Base-by-base conservation (phyloP, 1,284 basidiomycete species). In the Peniophora sp. region DNA sequence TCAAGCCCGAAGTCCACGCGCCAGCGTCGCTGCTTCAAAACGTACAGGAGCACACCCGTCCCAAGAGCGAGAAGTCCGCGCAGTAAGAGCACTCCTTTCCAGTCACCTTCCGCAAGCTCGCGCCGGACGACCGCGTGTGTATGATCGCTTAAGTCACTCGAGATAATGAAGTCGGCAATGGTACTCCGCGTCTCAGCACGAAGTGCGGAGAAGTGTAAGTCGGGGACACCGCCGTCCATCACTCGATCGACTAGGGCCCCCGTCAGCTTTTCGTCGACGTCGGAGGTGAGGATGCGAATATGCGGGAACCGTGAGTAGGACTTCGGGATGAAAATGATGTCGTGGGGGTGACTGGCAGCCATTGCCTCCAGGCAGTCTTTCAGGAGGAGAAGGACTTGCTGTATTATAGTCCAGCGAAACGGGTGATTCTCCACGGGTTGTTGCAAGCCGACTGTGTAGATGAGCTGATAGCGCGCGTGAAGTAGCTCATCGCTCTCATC, bases 401-500 rank as follows among this genome's bases (percentile, higher is more conserved):
- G 69, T 0, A 65, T 65, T 1, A 61, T 71, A 0, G 53, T 59
- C 78, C 79, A 80, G 45, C 79, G 70, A 48, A 74, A 62, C 0
- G 76, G 74, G 39, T 66, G 65, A 32, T 68, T 67, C 32, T 79
- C 70, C 14, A 78, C 51, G 1, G 67, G 59, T 27, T 50, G 52
- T 46, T 74, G 72, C 3, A 59, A 44, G n/a, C 73, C 74, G 25
- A 72, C 60, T 0, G 76, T 72, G 49, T 79, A 79, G 0, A 79
- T 63, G 5, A 80, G 61, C 43, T 78, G 76, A 50, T 73, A 79
- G 0, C 68, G 66, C 35, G 73, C 69, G 46, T 71, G 69, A 3
- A 79, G 65, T 20, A 80, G 66, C 50, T 79, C 77, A 49, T 79
- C 77, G 53, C 77, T 77, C 55, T 79, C 77, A 46, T 80, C 78